Evolutionary conservation across 2,329 filamentous ascomycete species (phyloP), one percentile per base, ranked within the genome.

Genomic region (Cladobotryum mycophilum): DNA sequence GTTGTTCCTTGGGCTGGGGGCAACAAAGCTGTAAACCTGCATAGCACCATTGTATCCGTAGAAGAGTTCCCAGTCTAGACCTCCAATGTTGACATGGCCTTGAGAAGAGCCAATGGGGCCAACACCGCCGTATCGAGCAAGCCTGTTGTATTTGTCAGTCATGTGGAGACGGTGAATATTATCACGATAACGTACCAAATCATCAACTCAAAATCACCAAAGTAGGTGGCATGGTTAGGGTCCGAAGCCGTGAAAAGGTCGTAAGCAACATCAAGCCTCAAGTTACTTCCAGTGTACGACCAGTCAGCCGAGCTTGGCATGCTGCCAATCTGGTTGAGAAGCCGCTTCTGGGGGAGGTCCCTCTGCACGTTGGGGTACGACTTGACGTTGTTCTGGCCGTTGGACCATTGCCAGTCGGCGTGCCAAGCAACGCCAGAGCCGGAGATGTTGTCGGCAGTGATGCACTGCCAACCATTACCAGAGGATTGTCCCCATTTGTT

Each of bases 171-270:
- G 9, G 25, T 8, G 9, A 11, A 30, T 3, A 30, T 2, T 8
- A 6, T 30, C 9, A 30, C 25, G 4, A 30, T 6, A 17, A 43
- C 56, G 42, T 47, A 61, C 59, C 81, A 85, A 56, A 84, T 71
- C 81, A 85, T 84, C 60, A 84, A 70, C 65, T 84, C 81, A 61
- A 80, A 81, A 58, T 80, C 70, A n/a, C 74, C 60, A 20, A 45
- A 49, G 37, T 41, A 53, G 4, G 44, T 64, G 35, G 60, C 62
- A 5, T 76, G 68, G 18, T 71, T 69, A 20, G 73, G 70, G 17
- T 61, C 51, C 4, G 64, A 63, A 8, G 69, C 67, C 20, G 79
- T 79, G 69, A 83, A 84, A 42, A 83, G 61, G 59, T 83, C 79
- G 61, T 82, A 84, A 5, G 79, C 71, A 6, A 84, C 80, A 60